Evolutionary conservation across 1,139 yeast genomes (phyloP).

Genomic region (Candida tunisiensis): DNA sequence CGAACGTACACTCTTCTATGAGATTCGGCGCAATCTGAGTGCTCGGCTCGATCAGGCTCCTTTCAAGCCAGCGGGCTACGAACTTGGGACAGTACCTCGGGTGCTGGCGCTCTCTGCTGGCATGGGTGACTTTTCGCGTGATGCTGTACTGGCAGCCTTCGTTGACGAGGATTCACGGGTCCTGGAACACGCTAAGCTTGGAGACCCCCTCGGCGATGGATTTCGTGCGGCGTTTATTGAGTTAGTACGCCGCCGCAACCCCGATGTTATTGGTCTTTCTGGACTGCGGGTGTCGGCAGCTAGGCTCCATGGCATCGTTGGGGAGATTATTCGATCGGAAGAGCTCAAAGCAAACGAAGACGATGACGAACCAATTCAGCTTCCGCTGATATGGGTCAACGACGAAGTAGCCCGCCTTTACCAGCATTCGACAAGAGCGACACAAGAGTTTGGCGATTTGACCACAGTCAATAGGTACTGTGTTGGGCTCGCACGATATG

Average conservation of each 20-base stretch:
- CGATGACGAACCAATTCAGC: constrained; percentile 15
- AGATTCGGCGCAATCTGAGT: constrained; percentile 53
- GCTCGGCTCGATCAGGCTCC: constrained; percentile 85
- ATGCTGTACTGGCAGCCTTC: constrained; percentile 74
- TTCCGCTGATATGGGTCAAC: constrained; percentile 64
- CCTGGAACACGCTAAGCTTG: constrained; percentile 62
- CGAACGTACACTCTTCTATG: constrained; percentile 50
- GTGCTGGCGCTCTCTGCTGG: constrained; percentile 77
- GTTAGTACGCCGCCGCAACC: constrained; percentile 34
- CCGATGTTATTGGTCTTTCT: constrained; percentile 81
- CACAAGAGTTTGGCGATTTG: constrained; percentile 71
- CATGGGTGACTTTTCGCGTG: constrained; percentile 60
- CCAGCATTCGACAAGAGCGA: constrained; percentile 67
- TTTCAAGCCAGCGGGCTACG: constrained; percentile 61
- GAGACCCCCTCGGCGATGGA: constrained; percentile 40
- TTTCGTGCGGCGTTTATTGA: constrained; percentile 48
- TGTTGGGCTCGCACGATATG: constrained; percentile 76
- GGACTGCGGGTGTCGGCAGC: constrained; percentile 72
- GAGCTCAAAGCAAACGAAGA: constrained; percentile 32
- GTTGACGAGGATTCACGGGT: constrained; percentile 71
- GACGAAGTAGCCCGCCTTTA: constrained; percentile 88
- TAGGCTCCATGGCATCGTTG: constrained; percentile 39
- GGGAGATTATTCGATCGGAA: constrained; percentile 36
- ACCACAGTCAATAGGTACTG: constrained; percentile 74
- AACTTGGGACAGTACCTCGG: constrained; percentile 68